Evolutionary conservation across 2,329 filamentous ascomycete genomes (phyloP), one percentile per base, ranked within the genome.

Genomic region (Xylariaceae sp.): DNA sequence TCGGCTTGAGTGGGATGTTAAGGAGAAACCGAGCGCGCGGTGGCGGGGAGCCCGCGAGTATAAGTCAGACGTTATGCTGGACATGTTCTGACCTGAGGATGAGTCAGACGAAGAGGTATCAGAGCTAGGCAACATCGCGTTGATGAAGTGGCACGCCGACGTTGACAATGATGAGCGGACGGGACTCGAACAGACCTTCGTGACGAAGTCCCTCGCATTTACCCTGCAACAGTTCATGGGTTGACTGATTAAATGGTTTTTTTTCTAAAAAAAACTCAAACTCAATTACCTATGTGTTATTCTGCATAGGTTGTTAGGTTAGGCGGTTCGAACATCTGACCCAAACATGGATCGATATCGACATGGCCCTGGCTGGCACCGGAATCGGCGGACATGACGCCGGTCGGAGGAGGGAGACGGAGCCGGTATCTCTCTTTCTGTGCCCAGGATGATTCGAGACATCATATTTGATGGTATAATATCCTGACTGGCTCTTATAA

Each of bases 1-100:
- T 32, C 51, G 56, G 45, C 55, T 67, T 30, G 54, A 44, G 31
- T 67, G 65, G 64, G 34, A 65, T 30, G 58, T 64, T 12, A 52
- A 58, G 29, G 56, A 57, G 26, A 57, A 63, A 27, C 37, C 47
- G 11, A 37, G 44, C 26, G 46, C 53, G 37, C 54, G 56, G 27
- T 67, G 65, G 65, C 57, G 52, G 31, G 65, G 65, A 5, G 63
- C 60, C 6, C 8, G 29, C 1, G 43, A 53, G 4, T 67, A 67
- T 47, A 29, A 19, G 6, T 62, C 62, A 31, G 58, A 64, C 42
- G 42, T 27, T 4, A 50, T 53, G 19, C 50, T 52, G 3, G 32
- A 30, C 32, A 55, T 60, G 45, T 48, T 35, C 2, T 47, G 44
- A 39, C 27, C 31, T 11, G 54, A 52, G 31, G 55, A 58, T 8